A percentile compares a stretch with the other conserved stretches of the same genome.
phyloP scores from a whole-genome alignment of 495 filamentous ascomycete species.

The Thermochaetoides thermophila region DNA sequence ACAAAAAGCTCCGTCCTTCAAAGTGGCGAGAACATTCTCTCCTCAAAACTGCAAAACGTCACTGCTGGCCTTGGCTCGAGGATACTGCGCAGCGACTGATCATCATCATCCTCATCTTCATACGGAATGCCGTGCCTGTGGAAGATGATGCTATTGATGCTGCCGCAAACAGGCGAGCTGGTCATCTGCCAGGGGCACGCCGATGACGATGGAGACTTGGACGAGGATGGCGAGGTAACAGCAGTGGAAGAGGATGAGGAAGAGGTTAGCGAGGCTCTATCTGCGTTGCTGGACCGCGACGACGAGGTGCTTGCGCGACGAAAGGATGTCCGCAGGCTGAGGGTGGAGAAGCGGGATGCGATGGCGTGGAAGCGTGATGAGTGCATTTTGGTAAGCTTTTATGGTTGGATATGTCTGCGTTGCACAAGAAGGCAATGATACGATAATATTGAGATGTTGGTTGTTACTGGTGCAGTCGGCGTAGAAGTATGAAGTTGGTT shows the following conservation, averaged over 20 bases:
- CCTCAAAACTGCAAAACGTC: slow-evolving; percentile 40
- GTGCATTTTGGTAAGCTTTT: too few relatives aligned
- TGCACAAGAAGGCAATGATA: slow-evolving; percentile 3
- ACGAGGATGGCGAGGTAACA: neutral
- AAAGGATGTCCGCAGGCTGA: slow-evolving; percentile 33
- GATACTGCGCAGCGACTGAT: slow-evolving; percentile 26
- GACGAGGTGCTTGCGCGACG: too few relatives aligned
- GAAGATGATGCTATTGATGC: slow-evolving; percentile 38
- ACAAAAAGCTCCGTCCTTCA: too few relatives aligned
- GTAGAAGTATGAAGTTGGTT: slow-evolving; percentile 1
- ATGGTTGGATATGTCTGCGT: neutral
- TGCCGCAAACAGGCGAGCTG: slow-evolving; percentile 28
- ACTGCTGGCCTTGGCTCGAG: slow-evolving; percentile 40
- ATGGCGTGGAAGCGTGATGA: slow-evolving; percentile 35
- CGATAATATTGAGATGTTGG: too few relatives aligned
- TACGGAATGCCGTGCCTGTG: slow-evolving; percentile 30
- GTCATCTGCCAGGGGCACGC: slow-evolving; percentile 25
- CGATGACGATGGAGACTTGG: slow-evolving; percentile 1
- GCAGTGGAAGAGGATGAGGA: slow-evolving; percentile 5
- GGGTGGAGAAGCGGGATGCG: slow-evolving; percentile 31
- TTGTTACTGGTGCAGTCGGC: neutral
- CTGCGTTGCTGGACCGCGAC: slow-evolving; percentile 21
- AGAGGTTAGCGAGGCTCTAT: slow-evolving; percentile 26
- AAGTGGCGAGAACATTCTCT: slow-evolving; percentile 33
- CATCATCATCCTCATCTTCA: slow-evolving; percentile 34